A percentile compares a stretch with the other conserved stretches of the same genome.
Evolutionary conservation across 2,329 filamentous ascomycete genomes (phyloP).

Genomic region (Botrytis fragariae): DNA sequence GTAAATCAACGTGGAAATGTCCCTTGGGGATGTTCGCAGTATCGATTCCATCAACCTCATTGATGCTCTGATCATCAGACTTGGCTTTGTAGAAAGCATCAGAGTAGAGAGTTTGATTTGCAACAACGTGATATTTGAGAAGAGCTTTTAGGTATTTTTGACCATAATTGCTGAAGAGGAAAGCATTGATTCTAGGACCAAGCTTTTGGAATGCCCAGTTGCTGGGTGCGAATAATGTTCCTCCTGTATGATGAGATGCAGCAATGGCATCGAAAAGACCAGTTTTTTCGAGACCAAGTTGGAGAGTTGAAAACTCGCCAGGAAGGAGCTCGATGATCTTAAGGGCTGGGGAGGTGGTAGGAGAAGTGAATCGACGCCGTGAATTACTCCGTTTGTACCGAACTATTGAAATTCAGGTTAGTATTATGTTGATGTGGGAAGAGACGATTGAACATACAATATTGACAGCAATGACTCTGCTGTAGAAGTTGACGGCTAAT

Average conservation of each 20-base stretch:
- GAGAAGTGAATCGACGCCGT: constrained; percentile 72
- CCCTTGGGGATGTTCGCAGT: constrained; percentile 37
- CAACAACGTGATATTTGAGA: constrained; percentile 74
- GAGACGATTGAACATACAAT: constrained; percentile 51
- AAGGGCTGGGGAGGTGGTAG: constrained; percentile 67
- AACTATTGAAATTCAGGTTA: constrained; percentile 44
- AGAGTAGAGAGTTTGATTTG: constrained; percentile 75
- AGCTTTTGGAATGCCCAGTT: constrained; percentile 80
- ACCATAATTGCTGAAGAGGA: constrained; percentile 78
- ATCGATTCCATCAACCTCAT: constrained; percentile 31
- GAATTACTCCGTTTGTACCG: constrained; percentile 77
- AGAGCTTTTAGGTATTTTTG: constrained; percentile 74
- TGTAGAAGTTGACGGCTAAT: constrained; percentile 74
- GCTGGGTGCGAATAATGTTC: constrained; percentile 76
- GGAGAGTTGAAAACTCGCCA: constrained; percentile 72
- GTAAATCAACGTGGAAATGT: constrained; percentile 63
- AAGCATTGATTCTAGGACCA: constrained; percentile 71
- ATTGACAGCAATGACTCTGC: constrained; percentile 66
- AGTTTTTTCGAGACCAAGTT: constrained; percentile 72
- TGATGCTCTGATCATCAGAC: constrained; percentile 23
- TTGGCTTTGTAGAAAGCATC: constrained; percentile 69
- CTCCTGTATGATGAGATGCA: constrained; percentile 54
- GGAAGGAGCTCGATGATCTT: constrained; percentile 66
- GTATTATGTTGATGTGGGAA: not conserved
- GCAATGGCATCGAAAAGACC: constrained; percentile 63